Conservation (phyloP, 2,329 filamentous ascomycete species). For the Trichoderma sp. region DNA sequence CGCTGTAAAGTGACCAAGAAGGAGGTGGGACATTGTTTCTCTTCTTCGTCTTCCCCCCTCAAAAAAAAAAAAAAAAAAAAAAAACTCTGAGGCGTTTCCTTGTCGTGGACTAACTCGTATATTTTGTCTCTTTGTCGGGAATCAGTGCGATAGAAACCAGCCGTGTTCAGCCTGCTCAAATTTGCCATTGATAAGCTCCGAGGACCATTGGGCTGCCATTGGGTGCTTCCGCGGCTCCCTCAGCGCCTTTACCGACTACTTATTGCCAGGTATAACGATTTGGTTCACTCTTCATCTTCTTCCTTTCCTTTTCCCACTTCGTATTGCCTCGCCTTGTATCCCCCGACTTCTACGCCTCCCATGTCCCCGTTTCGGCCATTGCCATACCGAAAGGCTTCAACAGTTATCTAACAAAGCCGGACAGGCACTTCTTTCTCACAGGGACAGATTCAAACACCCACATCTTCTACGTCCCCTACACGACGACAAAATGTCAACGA, state of each 20-base stretch:
- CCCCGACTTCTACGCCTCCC: neutral
- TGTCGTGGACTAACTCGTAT: neutral
- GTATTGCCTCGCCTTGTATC: neutral
- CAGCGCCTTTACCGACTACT: slow-evolving; percentile 44
- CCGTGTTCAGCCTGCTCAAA: slow-evolving; percentile 48
- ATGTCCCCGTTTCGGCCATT: neutral
- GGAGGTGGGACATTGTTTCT: slow-evolving; percentile 37
- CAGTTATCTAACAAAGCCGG: slow-evolving; percentile 23
- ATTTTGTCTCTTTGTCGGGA: neutral
- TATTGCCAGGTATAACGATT: slow-evolving; percentile 46
- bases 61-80: no score
- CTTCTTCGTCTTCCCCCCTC: neutral
- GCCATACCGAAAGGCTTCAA: neutral
- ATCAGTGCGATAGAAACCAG: slow-evolving; percentile 50
- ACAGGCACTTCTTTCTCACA: slow-evolving; percentile 31
- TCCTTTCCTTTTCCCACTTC: neutral
- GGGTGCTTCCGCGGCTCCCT: slow-evolving; percentile 52
- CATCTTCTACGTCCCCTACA: slow-evolving; percentile 49
- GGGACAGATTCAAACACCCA: slow-evolving; percentile 42
- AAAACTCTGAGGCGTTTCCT: neutral
- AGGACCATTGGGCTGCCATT: slow-evolving; percentile 47
- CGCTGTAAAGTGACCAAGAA: slow-evolving; percentile 48
- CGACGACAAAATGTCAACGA: slow-evolving; percentile 51
- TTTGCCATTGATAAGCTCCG: slow-evolving; percentile 34
- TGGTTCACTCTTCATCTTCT: neutral